A percentile compares a stretch with the other conserved stretches of the same genome.
Conservation (phyloP, 345 rosid species). For the Eucalyptus marginata region DNA sequence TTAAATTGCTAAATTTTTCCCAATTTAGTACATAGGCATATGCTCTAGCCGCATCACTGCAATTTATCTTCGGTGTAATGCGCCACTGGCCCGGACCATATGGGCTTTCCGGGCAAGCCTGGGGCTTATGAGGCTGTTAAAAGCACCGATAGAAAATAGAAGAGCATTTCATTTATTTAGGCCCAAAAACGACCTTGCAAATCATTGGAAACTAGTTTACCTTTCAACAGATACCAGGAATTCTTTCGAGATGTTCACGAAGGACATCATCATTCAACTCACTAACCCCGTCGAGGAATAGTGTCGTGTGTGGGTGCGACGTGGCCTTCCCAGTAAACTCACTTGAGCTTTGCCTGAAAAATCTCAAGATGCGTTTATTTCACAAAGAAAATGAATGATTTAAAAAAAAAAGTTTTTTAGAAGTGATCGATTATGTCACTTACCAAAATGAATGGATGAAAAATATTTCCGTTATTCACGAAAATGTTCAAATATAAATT, state of each 20-base stretch:
- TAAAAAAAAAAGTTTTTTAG: neutral
- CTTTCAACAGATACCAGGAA: neutral
- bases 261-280: neutral
- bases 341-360: neutral
- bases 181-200: neutral
- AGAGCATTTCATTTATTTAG: neutral
- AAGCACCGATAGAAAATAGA: neutral
- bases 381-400: neutral
- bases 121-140: neutral
- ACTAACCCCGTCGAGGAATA: neutral
- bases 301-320: neutral
- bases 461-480: accelerated
- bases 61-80: neutral
- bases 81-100: neutral
- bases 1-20: neutral
- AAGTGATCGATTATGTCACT: neutral
- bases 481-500: neutral
- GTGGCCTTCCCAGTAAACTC: neutral
- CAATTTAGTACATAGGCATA: neutral
- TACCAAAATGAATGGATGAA: neutral
- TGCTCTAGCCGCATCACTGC: neutral
- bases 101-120: neutral
- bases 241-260: neutral
- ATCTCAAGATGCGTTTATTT: neutral
- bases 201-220: neutral